Evolutionary conservation across 257 asterid genomes (phyloP).

Genomic region (Coffea canephora): DNA sequence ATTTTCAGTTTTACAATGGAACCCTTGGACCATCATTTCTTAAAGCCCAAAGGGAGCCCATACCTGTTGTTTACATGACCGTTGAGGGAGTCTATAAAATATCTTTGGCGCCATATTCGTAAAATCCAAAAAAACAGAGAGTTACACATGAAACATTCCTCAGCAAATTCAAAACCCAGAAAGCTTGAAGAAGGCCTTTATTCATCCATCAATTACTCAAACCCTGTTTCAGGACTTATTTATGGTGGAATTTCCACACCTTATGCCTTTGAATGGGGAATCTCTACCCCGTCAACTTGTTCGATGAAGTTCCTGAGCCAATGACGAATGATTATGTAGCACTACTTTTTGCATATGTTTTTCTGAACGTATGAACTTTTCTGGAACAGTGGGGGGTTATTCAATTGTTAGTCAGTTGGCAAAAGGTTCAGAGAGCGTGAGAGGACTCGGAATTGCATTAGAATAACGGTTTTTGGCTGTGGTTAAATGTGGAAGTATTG

Average conservation of each 20-base stretch:
- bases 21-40: neutral
- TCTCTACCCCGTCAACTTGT: slow-evolving; percentile 10
- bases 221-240: slow-evolving; percentile 14
- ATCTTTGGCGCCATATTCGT: slow-evolving; percentile 18
- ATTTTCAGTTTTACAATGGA: neutral
- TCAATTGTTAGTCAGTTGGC: neutral
- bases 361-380: neutral
- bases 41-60: neutral
- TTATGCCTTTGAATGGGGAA: neutral
- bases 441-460: neutral
- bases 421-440: neutral
- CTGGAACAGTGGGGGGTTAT: no score
- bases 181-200: slow-evolving; percentile 9
- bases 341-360: neutral
- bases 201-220: slow-evolving; percentile 8
- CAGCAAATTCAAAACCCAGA: slow-evolving; percentile 16
- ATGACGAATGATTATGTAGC: neutral
- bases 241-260: slow-evolving; percentile 1
- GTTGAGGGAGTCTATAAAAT: neutral
- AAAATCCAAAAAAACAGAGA: slow-evolving; percentile 9
- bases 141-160: neutral
- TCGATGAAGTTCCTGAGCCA: slow-evolving; percentile 22
- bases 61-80: neutral
- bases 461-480: neutral
- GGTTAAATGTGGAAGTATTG: neutral